Base-by-base conservation (phyloP, 352 stramenopile genomes). In the Phytophthora hibernalis region DNA sequence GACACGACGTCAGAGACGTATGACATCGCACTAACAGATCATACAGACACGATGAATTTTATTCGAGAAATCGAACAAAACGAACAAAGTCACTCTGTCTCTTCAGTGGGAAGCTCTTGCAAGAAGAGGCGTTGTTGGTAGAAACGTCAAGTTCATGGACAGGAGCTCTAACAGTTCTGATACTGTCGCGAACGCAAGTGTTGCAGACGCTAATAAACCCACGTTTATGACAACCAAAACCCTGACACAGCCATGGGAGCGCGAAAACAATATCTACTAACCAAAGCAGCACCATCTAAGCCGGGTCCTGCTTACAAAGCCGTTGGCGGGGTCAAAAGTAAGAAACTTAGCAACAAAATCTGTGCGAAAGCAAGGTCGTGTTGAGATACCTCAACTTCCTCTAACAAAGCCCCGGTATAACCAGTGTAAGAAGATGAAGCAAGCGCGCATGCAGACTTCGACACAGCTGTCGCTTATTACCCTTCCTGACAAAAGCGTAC, bases 321-420 rank as follows among this genome's bases (percentile, higher is more conserved):
- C 28, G 28, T 31, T 31, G 10, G 28, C 28, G 6, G 5, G 28
- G 7, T 31, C 28, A 31, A 31, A 31, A 7, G 28, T 4, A 31
- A 7, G 5, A n/a, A 12, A 15, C 21, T 16, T 13, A 28, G n/a
- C 24, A 40, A 12, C 3, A 30, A 38, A 18, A 53, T 21, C 9
- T 26, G 20, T 6, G 11, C 15, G 2, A 33, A 33, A 30, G 49
- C 12, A 48, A 1, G 18, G 26, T 2, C 24, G 24, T 13, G 9
- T 61, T 13, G 55, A 63, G 45, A 20, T 63, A 10, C 12, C 55
- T 20, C 18, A 16, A 18, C 10, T 63, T 30, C 55, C 55, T 8
- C 9, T 31, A 42, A 13, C 55, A 40, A 63, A 63, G 21, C 21
- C 55, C 2, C 28, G 55, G 9, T 12, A 38, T 24, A 54, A 55